Base-by-base conservation (phyloP, 441 rosid species). In the Bruguiera hainesii region DNA sequence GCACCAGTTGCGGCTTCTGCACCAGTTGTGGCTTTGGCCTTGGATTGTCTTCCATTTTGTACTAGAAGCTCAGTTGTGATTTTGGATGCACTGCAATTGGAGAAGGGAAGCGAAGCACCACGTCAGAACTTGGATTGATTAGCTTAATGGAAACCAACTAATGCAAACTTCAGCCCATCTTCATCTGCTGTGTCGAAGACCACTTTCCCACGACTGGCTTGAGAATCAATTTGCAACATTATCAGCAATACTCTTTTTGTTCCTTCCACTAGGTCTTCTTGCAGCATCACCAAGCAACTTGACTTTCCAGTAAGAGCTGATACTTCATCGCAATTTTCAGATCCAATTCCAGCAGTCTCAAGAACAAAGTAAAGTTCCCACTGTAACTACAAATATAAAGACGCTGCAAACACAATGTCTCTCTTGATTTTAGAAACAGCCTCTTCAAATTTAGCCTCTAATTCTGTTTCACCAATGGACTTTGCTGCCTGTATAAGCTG, bases 381-480 rank as follows among this genome's bases (percentile, higher is more conserved):
- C 31, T 30, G n/a, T 33, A 55, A 70, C 78, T 85, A 95, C 76
- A 95, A 79, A 83, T 95, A 95, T 23, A 90, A 84, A 30, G 99
- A 95, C 48, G 98, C 98, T n/a, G 97, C 98, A 73, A 95, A 92
- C 7, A 95, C 99, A 29, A 95, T 92, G 81, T 95, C 99, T 76
- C 99, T 86, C 84, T 92, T 92, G 75, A 92, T 89, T 78, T 85
- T 92, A n/a, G 89, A 84, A 74, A 90, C 97, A 11, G 96, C 97
- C 65, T 86, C 96, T 79, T 95, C 97, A 53, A 92, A 85, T 75
- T 95, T 95, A 10, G 82, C 76, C 78, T 92, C 86, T 23, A 95
- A 84, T 73, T 89, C 85, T 20, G 87, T 90, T 80, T 92, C 99
- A 60, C 99, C 99, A 7, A 90, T 82, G 20, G 98, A 90, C 64